These are phyloP conservation scores for Penicillium sp. DNA, from an alignment of 2,329 filamentous ascomycete genomes.

Conservation along the genomic window DNA sequence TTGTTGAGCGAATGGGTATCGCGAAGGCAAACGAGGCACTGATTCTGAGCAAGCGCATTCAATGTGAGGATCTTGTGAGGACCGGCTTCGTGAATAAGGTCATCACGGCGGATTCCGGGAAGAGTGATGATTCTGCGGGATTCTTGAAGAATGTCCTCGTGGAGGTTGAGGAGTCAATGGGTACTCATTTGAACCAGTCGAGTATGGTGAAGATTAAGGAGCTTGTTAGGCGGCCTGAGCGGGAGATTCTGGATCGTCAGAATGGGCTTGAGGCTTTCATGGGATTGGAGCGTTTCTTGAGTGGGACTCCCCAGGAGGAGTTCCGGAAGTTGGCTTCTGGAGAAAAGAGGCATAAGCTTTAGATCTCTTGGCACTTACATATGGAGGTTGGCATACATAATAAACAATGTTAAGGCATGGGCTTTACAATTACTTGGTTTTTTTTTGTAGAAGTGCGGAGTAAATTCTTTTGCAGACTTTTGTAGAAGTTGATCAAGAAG, in stretches of 20 bases:
- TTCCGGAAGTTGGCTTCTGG: constrained; percentile 82
- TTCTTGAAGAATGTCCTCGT: constrained; percentile 71
- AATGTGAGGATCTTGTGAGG: constrained; percentile 68
- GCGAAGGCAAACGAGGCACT: constrained; percentile 87
- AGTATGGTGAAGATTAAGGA: constrained; percentile 83
- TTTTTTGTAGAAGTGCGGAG: too few species aligned
- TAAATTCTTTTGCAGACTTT: too few species aligned
- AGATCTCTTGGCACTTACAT: not conserved
- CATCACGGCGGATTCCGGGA: constrained; percentile 58
- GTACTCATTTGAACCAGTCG: constrained; percentile 74
- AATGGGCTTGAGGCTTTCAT: constrained; percentile 83
- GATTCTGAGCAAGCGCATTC: constrained; percentile 81
- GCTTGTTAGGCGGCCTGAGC: constrained; percentile 72
- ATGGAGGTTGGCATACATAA: not conserved
- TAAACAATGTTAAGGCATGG: too few species aligned
- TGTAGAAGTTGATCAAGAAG: too few species aligned
- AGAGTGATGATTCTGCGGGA: constrained; percentile 62
- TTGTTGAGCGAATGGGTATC: constrained; percentile 78
- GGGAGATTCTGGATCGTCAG: constrained; percentile 71
- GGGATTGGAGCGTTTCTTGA: constrained; percentile 77
- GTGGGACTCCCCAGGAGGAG: constrained; percentile 81
- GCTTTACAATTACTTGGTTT: too few species aligned
- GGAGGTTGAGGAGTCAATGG: constrained; percentile 80
- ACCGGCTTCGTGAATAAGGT: constrained; percentile 86
- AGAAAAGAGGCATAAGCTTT: constrained; percentile 94